These are phyloP conservation scores for Penicillium psychrosexuale DNA, from an alignment of 2,329 filamentous ascomycete genomes.

Conservation along the genomic window DNA sequence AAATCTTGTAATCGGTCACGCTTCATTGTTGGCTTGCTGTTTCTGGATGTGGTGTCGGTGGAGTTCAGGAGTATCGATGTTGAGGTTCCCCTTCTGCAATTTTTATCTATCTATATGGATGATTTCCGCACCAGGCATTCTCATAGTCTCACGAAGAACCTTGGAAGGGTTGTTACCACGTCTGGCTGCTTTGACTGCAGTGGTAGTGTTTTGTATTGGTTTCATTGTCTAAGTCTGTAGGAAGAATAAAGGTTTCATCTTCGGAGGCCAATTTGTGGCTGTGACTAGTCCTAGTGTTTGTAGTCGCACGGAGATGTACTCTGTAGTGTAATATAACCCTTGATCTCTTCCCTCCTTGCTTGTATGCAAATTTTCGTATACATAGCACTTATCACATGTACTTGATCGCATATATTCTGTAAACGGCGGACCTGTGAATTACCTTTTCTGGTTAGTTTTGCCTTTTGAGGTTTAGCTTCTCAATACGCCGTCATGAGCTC, in stretches of 20 bases:
- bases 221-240: constrained; percentile 40
- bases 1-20: not conserved
- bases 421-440: no score
- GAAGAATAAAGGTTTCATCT: constrained; percentile 30
- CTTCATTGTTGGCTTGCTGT: not conserved
- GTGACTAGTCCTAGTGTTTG: constrained; percentile 40
- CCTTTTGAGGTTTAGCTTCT: no score
- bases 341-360: not conserved
- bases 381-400: constrained; percentile 2
- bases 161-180: constrained; percentile 11
- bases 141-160: not conserved
- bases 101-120: not conserved
- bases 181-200: constrained; percentile 33
- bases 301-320: not conserved
- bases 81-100: not conserved
- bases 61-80: no score
- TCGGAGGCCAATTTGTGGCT: constrained; percentile 42
- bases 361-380: not conserved
- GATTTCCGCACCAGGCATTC: no score
- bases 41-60: not conserved
- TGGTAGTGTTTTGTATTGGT: constrained; percentile 37
- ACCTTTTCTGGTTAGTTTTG: no score
- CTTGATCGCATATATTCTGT: not conserved
- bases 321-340: not conserved
- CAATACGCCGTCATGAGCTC: no score